phyloP scores from a whole-genome alignment of 2,329 filamentous ascomycete species.

The Botrytis byssoidea region DNA sequence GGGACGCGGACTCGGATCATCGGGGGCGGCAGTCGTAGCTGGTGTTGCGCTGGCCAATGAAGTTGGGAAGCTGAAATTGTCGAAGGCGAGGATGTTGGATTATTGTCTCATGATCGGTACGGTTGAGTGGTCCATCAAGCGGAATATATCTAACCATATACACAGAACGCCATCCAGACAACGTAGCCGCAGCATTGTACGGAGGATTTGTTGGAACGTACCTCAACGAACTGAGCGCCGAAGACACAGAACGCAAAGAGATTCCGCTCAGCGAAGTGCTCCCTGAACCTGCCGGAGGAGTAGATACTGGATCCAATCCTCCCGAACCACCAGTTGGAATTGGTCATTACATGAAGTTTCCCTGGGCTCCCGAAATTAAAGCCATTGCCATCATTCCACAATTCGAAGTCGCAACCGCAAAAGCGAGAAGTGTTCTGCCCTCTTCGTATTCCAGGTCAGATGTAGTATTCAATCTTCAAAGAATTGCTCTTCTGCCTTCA shows the following conservation, averaged over 20 bases:
- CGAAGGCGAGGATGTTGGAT: conserved; percentile 82
- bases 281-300: conserved; percentile 82
- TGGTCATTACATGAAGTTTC: conserved; percentile 93
- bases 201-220: conserved; percentile 97
- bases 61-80: conserved; percentile 75
- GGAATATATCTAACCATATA: conserved; percentile 4
- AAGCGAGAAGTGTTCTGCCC: conserved; percentile 82
- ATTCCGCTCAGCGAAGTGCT: conserved; percentile 94
- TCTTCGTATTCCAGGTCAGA: conserved; percentile 75
- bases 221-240: conserved; percentile 84
- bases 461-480: conserved; percentile 90
- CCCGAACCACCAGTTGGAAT: conserved; percentile 90
- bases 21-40: conserved; percentile 90
- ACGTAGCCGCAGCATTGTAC: conserved; percentile 91
- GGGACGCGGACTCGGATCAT: conserved; percentile 89
- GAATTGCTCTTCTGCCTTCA: conserved; percentile 85
- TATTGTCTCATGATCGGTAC: conserved; percentile 94
- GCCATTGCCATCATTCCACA: conserved; percentile 94
- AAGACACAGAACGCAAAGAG: conserved; percentile 86
- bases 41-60: conserved; percentile 92
- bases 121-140: conserved; percentile 24
- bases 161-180: conserved; percentile 81
- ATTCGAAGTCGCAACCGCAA: conserved; percentile 93
- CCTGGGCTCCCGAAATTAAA: conserved; percentile 93
- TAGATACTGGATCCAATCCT: conserved; percentile 83